Evolutionary conservation across 83 land plant genomes (phyloP).

Genomic region (Isoetes engelmannii): DNA sequence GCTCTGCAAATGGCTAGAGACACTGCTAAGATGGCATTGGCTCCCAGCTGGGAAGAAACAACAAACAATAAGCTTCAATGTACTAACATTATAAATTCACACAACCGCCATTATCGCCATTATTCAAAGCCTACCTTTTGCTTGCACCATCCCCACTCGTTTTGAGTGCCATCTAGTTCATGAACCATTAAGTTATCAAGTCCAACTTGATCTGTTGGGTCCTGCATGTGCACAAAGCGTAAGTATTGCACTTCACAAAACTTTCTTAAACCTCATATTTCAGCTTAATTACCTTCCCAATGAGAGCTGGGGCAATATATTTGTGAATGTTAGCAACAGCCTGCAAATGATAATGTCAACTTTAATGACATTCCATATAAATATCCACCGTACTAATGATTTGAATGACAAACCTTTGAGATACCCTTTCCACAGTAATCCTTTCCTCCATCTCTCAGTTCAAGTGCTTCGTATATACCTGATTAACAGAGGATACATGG

Average conservation of each 20-base stretch:
- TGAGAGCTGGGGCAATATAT: slow-evolving; percentile 82
- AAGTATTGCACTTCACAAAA: neutral
- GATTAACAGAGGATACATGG: neutral
- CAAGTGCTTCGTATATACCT: slow-evolving; percentile 87
- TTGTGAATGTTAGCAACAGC: slow-evolving; percentile 82
- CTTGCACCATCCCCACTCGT: slow-evolving; percentile 99
- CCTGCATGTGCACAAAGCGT: slow-evolving; percentile 35
- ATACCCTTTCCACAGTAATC: slow-evolving; percentile 92
- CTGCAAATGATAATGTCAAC: slow-evolving; percentile 22
- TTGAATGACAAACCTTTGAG: slow-evolving; percentile 39
- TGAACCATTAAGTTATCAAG: slow-evolving; percentile 96
- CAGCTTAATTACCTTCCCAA: slow-evolving; percentile 65
- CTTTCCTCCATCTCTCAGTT: slow-evolving; percentile 84
- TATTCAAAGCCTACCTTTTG: slow-evolving; percentile 53
- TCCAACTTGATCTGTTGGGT: slow-evolving; percentile 74
- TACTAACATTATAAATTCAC: no score
- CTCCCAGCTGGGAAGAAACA: slow-evolving; percentile 68
- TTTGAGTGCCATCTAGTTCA: slow-evolving; percentile 84
- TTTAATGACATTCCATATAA: neutral
- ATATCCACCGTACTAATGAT: neutral
- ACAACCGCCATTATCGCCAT: no score
- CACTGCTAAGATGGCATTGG: slow-evolving; percentile 90
- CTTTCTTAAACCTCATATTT: neutral
- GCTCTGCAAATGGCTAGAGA: slow-evolving; percentile 96
- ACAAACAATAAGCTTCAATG: no score